These are phyloP conservation scores for Phaseolus lunatus DNA, from an alignment of 306 rosid species.

Conservation along the genomic window DNA sequence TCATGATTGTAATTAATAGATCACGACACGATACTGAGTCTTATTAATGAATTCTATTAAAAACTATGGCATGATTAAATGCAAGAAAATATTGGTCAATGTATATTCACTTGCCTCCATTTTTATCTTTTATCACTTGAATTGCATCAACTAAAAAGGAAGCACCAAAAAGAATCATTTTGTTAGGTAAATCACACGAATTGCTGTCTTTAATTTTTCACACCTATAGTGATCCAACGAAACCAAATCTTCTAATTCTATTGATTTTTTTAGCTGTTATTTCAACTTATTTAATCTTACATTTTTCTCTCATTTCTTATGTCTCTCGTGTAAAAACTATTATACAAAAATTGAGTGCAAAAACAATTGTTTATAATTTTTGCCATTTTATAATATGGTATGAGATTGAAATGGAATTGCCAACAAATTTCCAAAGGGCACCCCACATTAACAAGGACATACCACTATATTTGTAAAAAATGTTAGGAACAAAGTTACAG, in stretches of 20 bases:
- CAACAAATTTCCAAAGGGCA: neutral
- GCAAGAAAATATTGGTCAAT: neutral
- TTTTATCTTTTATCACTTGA: neutral
- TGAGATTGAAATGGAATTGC: slow-evolving; percentile 16
- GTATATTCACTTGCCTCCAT: neutral
- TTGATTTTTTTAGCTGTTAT: neutral
- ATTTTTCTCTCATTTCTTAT: neutral
- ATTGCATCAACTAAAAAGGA: neutral
- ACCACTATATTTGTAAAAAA: too few species aligned
- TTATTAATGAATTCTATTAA: neutral
- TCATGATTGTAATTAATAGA: neutral
- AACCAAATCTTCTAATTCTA: neutral
- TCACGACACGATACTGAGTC: neutral
- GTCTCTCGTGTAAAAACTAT: neutral
- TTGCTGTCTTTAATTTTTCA: neutral
- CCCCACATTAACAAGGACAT: too few species aligned
- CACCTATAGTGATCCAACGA: neutral
- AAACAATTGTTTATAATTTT: neutral
- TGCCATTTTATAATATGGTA: neutral
- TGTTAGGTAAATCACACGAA: neutral
- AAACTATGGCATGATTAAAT: neutral
- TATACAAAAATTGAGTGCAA: neutral
- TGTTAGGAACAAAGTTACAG: too few species aligned
- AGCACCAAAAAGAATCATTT: neutral
- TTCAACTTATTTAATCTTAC: neutral